Evolutionary conservation across 495 filamentous ascomycete genomes (phyloP).

Genomic region (Lentithecium fluviatile): DNA sequence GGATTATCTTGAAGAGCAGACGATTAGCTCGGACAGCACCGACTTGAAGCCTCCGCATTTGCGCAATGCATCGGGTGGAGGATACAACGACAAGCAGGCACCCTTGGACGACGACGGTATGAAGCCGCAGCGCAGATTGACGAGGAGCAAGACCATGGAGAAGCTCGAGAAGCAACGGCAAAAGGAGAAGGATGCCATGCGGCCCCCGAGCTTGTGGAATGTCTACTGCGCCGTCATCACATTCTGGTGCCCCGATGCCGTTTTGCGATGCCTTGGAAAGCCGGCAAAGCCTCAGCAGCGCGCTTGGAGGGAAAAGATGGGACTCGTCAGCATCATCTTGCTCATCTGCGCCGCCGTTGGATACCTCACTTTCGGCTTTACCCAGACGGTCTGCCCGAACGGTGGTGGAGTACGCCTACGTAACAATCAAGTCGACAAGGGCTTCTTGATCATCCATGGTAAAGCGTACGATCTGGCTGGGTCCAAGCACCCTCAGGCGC

Average conservation of each 20-base stretch:
- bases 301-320: constrained; percentile 99
- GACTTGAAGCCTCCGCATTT: constrained; percentile 49
- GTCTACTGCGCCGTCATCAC: constrained; percentile 92
- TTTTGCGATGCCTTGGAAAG: constrained; percentile 83
- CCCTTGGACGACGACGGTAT: constrained; percentile 36
- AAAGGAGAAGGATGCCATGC: constrained; percentile 66
- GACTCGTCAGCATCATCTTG: constrained; percentile 88
- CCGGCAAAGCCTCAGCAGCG: constrained; percentile 82
- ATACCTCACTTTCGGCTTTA: constrained; percentile 97
- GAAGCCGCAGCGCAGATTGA: constrained; percentile 49
- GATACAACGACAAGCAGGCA: constrained; percentile 42
- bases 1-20: constrained; percentile 59
- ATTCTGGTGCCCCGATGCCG: constrained; percentile 88
- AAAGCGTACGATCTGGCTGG: constrained; percentile 73
- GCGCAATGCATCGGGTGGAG: constrained; percentile 19
- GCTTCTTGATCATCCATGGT: constrained; percentile 97
- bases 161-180: constrained; percentile 62
- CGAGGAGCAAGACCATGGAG: constrained; percentile 50
- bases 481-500: constrained; percentile 75
- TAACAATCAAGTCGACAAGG: constrained; percentile 72
- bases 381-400: constrained; percentile 75
- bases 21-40: constrained; percentile 55
- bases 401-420: constrained; percentile 64
- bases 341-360: constrained; percentile 87
- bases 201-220: constrained; percentile 87